phyloP scores from a whole-genome alignment of 352 stramenopile genomes.

The Pythium apleroticum region DNA sequence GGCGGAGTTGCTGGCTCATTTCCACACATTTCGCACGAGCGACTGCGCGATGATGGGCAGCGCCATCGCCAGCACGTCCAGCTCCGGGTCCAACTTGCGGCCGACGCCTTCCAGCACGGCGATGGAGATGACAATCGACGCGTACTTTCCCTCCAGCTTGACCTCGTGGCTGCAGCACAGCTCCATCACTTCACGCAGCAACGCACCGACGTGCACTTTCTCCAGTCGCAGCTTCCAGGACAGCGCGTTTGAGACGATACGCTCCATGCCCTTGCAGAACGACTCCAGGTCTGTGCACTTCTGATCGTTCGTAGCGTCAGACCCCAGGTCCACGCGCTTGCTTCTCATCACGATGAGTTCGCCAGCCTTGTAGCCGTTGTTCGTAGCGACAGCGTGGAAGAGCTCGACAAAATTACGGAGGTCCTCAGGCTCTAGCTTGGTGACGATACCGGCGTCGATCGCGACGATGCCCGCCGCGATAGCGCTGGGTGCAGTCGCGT shows the following conservation, averaged over 20 bases:
- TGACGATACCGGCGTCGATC: slow-evolving; percentile 87
- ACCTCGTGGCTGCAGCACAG: slow-evolving; percentile 92
- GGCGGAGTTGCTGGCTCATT: neutral
- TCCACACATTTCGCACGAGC: slow-evolving; percentile 76
- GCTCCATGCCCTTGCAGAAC: slow-evolving; percentile 72
- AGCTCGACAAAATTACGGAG: slow-evolving; percentile 85
- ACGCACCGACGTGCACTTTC: slow-evolving; percentile 73
- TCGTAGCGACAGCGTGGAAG: slow-evolving; percentile 78
- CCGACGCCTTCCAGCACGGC: slow-evolving; percentile 94
- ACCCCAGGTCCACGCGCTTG: slow-evolving; percentile 41
- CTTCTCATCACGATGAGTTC: slow-evolving; percentile 73
- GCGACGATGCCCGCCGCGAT: slow-evolving; percentile 53
- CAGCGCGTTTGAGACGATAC: slow-evolving; percentile 66
- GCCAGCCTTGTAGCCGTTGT: slow-evolving; percentile 78
- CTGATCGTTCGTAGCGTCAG: slow-evolving; percentile 29
- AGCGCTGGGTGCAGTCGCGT: slow-evolving; percentile 7
- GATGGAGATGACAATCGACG: slow-evolving; percentile 93
- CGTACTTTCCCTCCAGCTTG: slow-evolving; percentile 93
- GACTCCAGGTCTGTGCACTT: slow-evolving; percentile 75
- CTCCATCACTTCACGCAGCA: slow-evolving; percentile 82
- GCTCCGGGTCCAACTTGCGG: slow-evolving; percentile 87
- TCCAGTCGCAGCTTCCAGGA: slow-evolving; percentile 62
- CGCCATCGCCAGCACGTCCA: slow-evolving; percentile 87
- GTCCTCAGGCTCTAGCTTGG: slow-evolving; percentile 70
- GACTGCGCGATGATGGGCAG: slow-evolving; percentile 93